Percentiles rank a stretch among this genome's conserved stretches.
Conservation (phyloP, 257 asterid genomes). For the Coffea canephora region DNA sequence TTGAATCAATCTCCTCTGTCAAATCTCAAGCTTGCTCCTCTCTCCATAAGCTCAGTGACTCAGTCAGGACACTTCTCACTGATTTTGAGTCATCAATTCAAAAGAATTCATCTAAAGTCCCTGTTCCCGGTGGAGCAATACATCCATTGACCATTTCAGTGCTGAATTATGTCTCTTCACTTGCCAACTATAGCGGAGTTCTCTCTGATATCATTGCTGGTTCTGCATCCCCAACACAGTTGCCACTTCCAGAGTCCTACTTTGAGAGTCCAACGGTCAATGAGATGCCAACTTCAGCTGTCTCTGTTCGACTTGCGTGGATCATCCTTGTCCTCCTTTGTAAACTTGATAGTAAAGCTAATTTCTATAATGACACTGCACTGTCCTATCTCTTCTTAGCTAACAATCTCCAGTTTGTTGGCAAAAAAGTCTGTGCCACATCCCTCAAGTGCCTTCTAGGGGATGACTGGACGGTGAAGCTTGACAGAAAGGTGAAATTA, state of each 20-base stretch:
- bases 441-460: slow-evolving; percentile 50
- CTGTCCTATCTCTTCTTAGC: slow-evolving; percentile 68
- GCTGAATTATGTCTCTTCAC: slow-evolving; percentile 36
- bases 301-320: slow-evolving; percentile 56
- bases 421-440: slow-evolving; percentile 37
- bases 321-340: slow-evolving; percentile 65
- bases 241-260: slow-evolving; percentile 55
- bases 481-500: slow-evolving; percentile 53
- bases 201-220: slow-evolving; percentile 45
- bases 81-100: slow-evolving; percentile 54
- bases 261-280: slow-evolving; percentile 30
- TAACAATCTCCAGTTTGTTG: slow-evolving; percentile 54
- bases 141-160: slow-evolving; percentile 58
- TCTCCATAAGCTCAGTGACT: slow-evolving; percentile 39
- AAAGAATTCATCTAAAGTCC: slow-evolving; percentile 45
- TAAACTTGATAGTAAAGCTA: slow-evolving; percentile 66
- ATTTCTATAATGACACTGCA: slow-evolving; percentile 48
- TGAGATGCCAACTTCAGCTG: slow-evolving; percentile 33
- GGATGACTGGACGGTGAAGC: slow-evolving; percentile 49
- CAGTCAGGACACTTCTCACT: slow-evolving; percentile 36
- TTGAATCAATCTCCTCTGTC: slow-evolving; percentile 40
- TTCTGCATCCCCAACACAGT: slow-evolving; percentile 17
- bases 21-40: slow-evolving; percentile 54
- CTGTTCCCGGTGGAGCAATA: slow-evolving; percentile 53
- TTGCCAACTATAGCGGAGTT: slow-evolving; percentile 48